phyloP scores from a whole-genome alignment of 345 rosid species.

The Firmiana major region DNA sequence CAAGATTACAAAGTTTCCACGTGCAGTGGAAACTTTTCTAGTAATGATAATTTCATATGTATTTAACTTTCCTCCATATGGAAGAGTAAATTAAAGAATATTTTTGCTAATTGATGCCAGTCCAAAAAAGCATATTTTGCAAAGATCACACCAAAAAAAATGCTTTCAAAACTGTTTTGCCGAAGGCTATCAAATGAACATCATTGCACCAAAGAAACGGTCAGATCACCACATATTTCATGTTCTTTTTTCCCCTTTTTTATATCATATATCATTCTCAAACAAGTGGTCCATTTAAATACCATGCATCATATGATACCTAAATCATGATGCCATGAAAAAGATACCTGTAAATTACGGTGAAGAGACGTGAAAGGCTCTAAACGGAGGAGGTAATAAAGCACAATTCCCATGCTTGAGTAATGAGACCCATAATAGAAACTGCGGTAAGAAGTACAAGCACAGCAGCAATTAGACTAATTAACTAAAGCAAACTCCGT shows the following conservation, averaged over 20 bases:
- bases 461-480: constrained; percentile 16
- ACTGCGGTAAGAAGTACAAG: constrained; percentile 44
- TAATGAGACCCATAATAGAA: constrained; percentile 98
- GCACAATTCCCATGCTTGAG: constrained; percentile 99
- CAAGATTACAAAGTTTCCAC: neutral
- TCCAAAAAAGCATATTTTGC: neutral
- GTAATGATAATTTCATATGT: neutral
- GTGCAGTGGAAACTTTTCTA: neutral
- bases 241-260: neutral
- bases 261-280: neutral
- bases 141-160: neutral
- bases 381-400: constrained; percentile 87
- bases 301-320: neutral
- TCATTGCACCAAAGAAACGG: neutral
- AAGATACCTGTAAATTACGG: constrained; percentile 86
- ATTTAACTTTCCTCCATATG: neutral
- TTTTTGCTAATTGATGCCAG: neutral
- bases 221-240: neutral
- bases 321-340: neutral
- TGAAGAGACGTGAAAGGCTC: constrained; percentile 96
- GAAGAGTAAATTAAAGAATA: neutral
- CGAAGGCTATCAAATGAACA: neutral
- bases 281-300: neutral
- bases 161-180: neutral
- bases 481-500: neutral